A percentile compares a stretch with the other conserved stretches of the same genome.
Conservation (phyloP, 129 eudicot genomes). For the Flaveria ramosissima region DNA sequence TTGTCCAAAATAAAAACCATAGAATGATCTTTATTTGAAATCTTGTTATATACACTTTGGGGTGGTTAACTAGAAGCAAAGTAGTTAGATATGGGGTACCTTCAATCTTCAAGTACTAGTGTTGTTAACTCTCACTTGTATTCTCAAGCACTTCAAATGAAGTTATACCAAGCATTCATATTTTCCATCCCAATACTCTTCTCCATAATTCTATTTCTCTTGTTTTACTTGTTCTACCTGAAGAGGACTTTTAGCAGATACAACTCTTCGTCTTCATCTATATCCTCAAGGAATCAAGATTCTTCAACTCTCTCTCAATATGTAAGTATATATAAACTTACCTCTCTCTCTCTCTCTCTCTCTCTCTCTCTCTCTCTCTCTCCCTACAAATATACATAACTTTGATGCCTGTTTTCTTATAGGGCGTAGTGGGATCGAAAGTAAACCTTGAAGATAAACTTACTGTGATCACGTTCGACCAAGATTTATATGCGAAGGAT, state of each 20-base stretch:
- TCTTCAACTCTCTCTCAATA: constrained; percentile 28
- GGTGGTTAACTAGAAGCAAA: constrained; percentile 19
- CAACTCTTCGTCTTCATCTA: constrained; percentile 28
- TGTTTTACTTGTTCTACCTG: constrained; percentile 71
- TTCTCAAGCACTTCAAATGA: constrained; percentile 60
- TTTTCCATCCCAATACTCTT: constrained; percentile 73
- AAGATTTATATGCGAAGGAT: constrained; percentile 46
- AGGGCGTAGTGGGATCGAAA: constrained; percentile 42
- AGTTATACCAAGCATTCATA: constrained; percentile 69
- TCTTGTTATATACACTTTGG: constrained; percentile 12
- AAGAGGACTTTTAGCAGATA: constrained; percentile 43
- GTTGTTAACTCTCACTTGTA: constrained; percentile 52
- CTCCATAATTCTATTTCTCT: constrained; percentile 58
- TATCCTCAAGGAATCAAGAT: constrained; percentile 37
- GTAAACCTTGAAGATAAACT: constrained; percentile 58
- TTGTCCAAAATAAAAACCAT: not conserved
- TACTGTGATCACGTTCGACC: constrained; percentile 48
- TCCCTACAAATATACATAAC: not conserved
- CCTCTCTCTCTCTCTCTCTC: constrained; percentile 18
- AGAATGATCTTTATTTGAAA: constrained; percentile 9
- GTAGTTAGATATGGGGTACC: constrained; percentile 41
- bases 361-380: not conserved
- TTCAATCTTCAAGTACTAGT: constrained; percentile 43
- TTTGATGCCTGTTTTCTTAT: constrained; percentile 24
- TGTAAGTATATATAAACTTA: constrained; percentile 28